phyloP scores from a whole-genome alignment of 805 yeast genomes.

The Candida oleophila region DNA sequence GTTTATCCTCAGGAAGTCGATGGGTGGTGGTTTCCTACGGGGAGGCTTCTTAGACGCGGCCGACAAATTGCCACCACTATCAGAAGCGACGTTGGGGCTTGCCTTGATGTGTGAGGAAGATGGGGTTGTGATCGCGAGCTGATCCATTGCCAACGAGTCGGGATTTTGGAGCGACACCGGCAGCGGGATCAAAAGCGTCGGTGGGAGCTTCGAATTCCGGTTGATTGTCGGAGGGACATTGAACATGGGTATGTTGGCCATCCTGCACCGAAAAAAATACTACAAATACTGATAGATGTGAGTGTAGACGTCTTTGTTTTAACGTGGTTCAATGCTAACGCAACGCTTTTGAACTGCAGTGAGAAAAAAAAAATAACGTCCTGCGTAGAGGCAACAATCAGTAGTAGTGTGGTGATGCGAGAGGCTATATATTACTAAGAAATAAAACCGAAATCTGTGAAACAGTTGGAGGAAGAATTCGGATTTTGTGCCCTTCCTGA shows the following conservation, averaged over 20 bases:
- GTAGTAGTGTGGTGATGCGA: too few relatives aligned
- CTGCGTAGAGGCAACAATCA: too few relatives aligned
- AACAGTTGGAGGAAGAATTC: too few relatives aligned
- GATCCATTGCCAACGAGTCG: constrained; percentile 1
- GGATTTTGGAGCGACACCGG: constrained; percentile 2
- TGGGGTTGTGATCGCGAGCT: not conserved
- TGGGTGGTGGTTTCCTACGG: constrained; percentile 43
- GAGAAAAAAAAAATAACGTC: too few relatives aligned
- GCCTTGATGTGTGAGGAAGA: not conserved
- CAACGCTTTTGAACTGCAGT: too few relatives aligned
- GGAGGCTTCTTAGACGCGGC: constrained; percentile 10
- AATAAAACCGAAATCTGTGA: too few relatives aligned
- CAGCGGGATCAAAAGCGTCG: constrained; percentile 3
- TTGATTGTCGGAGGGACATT: constrained; percentile 4
- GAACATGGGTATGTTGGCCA: constrained; percentile 4
- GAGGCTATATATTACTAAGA: too few relatives aligned
- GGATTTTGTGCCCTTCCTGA: too few relatives aligned
- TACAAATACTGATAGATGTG: too few relatives aligned
- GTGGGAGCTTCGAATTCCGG: not conserved
- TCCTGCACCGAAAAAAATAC: not conserved
- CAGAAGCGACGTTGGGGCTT: not conserved
- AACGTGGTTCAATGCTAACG: too few relatives aligned
- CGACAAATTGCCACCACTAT: constrained; percentile 3
- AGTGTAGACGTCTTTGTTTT: too few relatives aligned
- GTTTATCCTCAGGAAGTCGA: constrained; percentile 36